Evolutionary conservation across 176 grass and related monocot genomes (phyloP).

Genomic region (Dendrocalamus sinicus): DNA sequence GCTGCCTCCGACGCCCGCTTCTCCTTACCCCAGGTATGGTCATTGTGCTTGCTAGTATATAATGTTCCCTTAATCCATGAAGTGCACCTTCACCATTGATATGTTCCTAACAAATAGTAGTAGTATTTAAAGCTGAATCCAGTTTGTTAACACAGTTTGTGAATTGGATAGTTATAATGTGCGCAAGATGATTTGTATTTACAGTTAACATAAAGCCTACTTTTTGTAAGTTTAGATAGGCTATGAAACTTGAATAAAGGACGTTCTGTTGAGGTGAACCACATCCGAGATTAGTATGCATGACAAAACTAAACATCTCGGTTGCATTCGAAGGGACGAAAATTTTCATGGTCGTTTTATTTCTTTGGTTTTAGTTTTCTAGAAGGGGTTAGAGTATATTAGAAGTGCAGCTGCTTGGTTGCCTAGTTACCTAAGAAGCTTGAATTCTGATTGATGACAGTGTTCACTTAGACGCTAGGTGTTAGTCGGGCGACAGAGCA

Average conservation of each 20-base stretch:
- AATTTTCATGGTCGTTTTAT: neutral
- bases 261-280: neutral
- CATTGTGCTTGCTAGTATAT: neutral
- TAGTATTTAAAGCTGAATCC: neutral
- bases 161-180: neutral
- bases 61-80: neutral
- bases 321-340: neutral
- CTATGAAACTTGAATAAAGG: neutral
- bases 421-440: neutral
- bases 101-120: neutral
- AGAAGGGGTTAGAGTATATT: neutral
- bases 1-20: conserved; percentile 54
- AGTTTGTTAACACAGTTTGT: neutral
- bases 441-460: neutral
- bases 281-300: neutral
- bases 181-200: neutral
- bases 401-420: neutral
- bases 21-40: conserved; percentile 75
- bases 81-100: neutral
- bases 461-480: too few relatives aligned
- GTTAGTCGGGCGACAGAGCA: too few relatives aligned
- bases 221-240: neutral
- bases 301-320: neutral
- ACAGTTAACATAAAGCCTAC: neutral
- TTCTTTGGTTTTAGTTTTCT: neutral